Percentiles rank a stretch among this genome's conserved stretches.
Evolutionary conservation across 129 eudicot species (phyloP).

Genomic region (Chrysanthemum seticuspe): DNA sequence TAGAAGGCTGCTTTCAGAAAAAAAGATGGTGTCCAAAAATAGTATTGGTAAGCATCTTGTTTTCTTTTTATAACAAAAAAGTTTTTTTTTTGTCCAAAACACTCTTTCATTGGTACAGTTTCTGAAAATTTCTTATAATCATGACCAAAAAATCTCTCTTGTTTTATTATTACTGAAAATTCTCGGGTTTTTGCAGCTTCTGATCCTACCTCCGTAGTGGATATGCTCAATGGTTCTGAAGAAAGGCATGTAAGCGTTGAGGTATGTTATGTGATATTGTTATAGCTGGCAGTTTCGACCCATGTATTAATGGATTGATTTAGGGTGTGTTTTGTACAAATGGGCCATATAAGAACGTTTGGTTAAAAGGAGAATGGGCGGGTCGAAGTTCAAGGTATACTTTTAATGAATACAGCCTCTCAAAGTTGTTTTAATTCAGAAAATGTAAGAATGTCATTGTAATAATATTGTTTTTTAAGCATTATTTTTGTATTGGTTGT

Average conservation of each 20-base stretch:
- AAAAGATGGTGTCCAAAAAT: slow-evolving; percentile 40
- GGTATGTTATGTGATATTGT: slow-evolving; percentile 30
- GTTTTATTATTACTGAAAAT: slow-evolving; percentile 14
- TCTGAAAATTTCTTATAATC: not conserved
- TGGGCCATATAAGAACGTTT: not conserved
- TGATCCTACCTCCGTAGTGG: slow-evolving; percentile 30
- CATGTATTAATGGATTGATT: not conserved
- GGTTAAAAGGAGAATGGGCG: not conserved
- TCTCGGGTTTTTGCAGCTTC: slow-evolving; percentile 28
- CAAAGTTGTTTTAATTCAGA: not conserved
- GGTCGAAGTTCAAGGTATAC: not conserved
- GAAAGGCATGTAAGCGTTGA: slow-evolving; percentile 31
- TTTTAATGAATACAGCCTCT: slow-evolving; percentile 1
- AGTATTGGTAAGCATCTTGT: slow-evolving; percentile 48
- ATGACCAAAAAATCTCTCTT: not conserved
- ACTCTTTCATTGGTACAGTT: slow-evolving; percentile 19
- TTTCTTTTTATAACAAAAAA: not conserved
- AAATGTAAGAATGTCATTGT: not conserved
- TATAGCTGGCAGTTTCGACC: not conserved
- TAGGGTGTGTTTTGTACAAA: not conserved
- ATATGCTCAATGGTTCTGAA: slow-evolving; percentile 23
- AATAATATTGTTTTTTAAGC: slow-evolving; percentile 1
- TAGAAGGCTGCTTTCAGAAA: slow-evolving; percentile 64
- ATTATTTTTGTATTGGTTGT: not conserved
- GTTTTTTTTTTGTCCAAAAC: not conserved